phyloP scores from a whole-genome alignment of 495 filamentous ascomycete genomes.

The Penicillium egyptiacum region DNA sequence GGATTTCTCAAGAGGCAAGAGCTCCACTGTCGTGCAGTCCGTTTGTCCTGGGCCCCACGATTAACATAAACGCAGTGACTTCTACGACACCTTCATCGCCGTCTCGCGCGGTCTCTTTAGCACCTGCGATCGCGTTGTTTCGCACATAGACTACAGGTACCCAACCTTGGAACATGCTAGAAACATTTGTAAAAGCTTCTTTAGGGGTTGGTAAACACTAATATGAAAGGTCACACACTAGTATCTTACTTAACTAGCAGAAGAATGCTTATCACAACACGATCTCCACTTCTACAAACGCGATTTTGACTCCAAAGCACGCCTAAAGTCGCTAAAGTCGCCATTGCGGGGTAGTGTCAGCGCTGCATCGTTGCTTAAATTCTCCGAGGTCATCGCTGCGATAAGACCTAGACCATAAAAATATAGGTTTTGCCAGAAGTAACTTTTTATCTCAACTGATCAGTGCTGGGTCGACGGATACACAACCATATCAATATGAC shows the following conservation, averaged over 20 bases:
- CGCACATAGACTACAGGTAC: too few relatives aligned
- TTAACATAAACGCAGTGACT: too few relatives aligned
- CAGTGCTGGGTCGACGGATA: not conserved
- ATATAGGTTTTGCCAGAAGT: not conserved
- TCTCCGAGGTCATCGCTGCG: not conserved
- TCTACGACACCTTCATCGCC: too few relatives aligned
- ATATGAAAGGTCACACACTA: not conserved
- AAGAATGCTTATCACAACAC: not conserved
- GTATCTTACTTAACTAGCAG: not conserved
- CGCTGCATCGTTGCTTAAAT: conserved; percentile 25
- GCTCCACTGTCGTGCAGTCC: too few relatives aligned
- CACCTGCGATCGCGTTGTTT: too few relatives aligned
- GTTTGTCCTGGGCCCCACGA: too few relatives aligned
- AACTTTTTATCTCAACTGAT: not conserved
- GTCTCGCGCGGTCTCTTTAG: too few relatives aligned
- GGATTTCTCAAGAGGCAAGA: too few relatives aligned
- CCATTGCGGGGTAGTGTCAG: conserved; percentile 20
- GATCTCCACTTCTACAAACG: not conserved
- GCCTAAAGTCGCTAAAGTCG: conserved; percentile 19
- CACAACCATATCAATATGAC: conserved; percentile 12
- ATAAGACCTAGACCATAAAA: not conserved
- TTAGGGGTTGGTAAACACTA: too few relatives aligned
- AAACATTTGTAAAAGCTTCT: too few relatives aligned
- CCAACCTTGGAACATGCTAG: too few relatives aligned
- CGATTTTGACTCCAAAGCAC: conserved; percentile 9